Conservation (phyloP, 2,329 filamentous ascomycete species). For the Hawksworthiomyces lignivorus region DNA sequence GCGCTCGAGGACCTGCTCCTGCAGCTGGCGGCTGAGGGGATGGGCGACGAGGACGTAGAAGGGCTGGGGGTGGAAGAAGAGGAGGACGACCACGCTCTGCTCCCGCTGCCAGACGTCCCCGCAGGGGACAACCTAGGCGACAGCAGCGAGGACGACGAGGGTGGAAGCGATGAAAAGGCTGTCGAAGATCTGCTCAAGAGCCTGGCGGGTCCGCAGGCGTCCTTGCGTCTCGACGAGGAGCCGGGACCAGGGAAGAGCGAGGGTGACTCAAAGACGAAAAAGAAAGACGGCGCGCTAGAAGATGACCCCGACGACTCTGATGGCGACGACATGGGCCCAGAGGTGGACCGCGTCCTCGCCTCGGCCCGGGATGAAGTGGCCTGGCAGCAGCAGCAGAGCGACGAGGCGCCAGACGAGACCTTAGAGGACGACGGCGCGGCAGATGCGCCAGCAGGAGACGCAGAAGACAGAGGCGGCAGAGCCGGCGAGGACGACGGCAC, state of each 20-base stretch:
- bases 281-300: neutral
- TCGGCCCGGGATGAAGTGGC: conserved; percentile 39
- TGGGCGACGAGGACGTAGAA: conserved; percentile 20
- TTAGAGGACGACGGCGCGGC: neutral
- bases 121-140: conserved; percentile 20
- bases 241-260: too few species aligned
- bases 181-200: conserved; percentile 26
- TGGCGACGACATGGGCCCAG: conserved; percentile 38
- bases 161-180: conserved; percentile 23
- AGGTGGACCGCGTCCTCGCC: conserved; percentile 38
- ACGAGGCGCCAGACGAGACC: neutral
- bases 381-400: conserved; percentile 19
- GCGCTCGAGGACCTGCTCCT: conserved; percentile 45
- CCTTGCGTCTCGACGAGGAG: too few species aligned
- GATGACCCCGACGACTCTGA: conserved; percentile 37
- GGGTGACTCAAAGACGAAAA: too few species aligned
- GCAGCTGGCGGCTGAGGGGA: conserved; percentile 24
- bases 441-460: conserved; percentile 3
- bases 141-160: conserved; percentile 16
- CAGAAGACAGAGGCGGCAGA: neutral
- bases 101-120: conserved; percentile 42
- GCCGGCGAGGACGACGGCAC: conserved; percentile 7
- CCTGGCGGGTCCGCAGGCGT: conserved; percentile 18
- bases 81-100: conserved; percentile 28
- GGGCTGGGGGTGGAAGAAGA: conserved; percentile 10